These are phyloP conservation scores for Lepidium africanum DNA, from an alignment of 345 rosid genomes.

Conservation along the genomic window DNA sequence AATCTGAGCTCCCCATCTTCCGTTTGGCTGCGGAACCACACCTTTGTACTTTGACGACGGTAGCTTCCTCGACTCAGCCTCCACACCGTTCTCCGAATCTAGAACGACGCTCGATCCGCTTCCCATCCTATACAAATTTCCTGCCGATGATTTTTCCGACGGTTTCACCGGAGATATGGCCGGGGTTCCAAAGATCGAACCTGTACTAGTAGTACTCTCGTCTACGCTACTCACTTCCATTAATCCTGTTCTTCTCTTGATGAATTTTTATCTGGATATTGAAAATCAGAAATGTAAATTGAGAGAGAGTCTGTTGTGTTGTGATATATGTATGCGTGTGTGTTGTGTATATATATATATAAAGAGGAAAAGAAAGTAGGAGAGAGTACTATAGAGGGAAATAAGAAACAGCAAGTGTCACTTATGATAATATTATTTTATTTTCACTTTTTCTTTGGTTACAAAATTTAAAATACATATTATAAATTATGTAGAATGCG, in stretches of 20 bases:
- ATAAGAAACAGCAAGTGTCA: conserved; percentile 31
- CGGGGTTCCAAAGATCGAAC: conserved; percentile 29
- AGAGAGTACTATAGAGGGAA: conserved; percentile 2
- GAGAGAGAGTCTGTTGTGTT: conserved; percentile 5
- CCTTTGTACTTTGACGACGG: conserved; percentile 94
- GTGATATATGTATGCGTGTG: background rate
- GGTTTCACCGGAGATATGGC: conserved; percentile 7
- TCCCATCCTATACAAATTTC: conserved; percentile 41
- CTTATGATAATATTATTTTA: conserved; percentile 18
- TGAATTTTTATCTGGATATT: background rate
- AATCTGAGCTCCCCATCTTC: conserved; percentile 99
- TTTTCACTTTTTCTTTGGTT: conserved; percentile 14
- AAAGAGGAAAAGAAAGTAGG: conserved; percentile 8
- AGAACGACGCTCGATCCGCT: conserved; percentile 57
- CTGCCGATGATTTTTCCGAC: conserved; percentile 29
- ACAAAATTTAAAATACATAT: background rate
- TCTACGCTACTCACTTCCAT: conserved; percentile 58
- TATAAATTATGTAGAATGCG: conserved; percentile 13
- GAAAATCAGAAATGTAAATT: conserved; percentile 5
- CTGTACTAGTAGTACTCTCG: conserved; percentile 46
- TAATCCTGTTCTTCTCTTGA: background rate
- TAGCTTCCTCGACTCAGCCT: conserved; percentile 79
- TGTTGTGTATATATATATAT: conserved; percentile 1
- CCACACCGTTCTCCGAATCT: conserved; percentile 57
- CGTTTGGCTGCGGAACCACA: conserved; percentile 95